Evolutionary conservation across 176 grass and related monocot genomes (phyloP).

Genomic region (Neostapfia colusana): DNA sequence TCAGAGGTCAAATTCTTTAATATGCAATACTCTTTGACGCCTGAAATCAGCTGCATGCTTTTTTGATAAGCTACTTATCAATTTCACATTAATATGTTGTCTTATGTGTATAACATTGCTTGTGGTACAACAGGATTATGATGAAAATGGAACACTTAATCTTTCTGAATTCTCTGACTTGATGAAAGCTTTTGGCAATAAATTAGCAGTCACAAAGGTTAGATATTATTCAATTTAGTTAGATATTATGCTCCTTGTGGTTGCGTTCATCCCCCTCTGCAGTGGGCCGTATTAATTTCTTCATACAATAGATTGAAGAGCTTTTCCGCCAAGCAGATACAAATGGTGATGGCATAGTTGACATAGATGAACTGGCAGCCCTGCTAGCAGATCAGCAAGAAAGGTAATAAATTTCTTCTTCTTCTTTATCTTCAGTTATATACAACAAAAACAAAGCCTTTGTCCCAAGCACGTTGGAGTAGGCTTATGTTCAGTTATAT

Average conservation of each 20-base stretch:
- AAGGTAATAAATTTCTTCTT: slow-evolving; percentile 54
- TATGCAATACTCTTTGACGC: background rate
- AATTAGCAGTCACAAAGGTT: slow-evolving; percentile 71
- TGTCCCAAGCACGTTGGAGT: no score
- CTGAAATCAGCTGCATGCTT: slow-evolving; percentile 6
- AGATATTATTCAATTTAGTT: slow-evolving; percentile 15
- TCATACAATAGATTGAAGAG: slow-evolving; percentile 66
- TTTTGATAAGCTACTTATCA: background rate
- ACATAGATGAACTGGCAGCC: slow-evolving; percentile 85
- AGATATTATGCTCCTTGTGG: slow-evolving; percentile 20
- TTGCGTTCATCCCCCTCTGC: slow-evolving; percentile 4
- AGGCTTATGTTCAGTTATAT: background rate
- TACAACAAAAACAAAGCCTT: no score
- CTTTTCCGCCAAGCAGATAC: slow-evolving; percentile 83
- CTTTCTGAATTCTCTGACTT: slow-evolving; percentile 83
- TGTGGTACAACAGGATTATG: slow-evolving; percentile 64
- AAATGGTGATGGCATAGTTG: slow-evolving; percentile 91
- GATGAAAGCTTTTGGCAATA: slow-evolving; percentile 91
- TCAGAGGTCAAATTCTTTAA: slow-evolving; percentile 9
- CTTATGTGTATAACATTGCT: slow-evolving; percentile 4
- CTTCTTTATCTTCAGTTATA: slow-evolving; percentile 26
- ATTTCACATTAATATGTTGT: slow-evolving; percentile 17
- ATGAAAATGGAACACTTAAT: slow-evolving; percentile 68
- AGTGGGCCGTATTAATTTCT: slow-evolving; percentile 32
- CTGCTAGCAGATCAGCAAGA: slow-evolving; percentile 84